These are phyloP conservation scores for Oenanthe sinensis DNA, from an alignment of 129 eudicot species.

Conservation along the genomic window DNA sequence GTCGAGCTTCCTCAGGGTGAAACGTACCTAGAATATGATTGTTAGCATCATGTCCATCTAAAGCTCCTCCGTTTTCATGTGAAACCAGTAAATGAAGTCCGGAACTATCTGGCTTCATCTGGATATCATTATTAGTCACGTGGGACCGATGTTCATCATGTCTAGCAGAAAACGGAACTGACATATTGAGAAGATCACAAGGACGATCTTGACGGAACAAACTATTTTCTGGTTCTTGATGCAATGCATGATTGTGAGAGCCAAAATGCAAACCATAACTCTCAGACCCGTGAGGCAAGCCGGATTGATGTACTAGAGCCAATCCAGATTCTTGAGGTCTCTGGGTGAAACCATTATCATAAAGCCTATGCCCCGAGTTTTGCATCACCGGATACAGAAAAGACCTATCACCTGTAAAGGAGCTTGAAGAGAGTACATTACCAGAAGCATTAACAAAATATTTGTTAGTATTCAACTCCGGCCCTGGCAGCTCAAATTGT, in stretches of 20 bases:
- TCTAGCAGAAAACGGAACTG: constrained; percentile 20
- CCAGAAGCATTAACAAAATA: constrained; percentile 20
- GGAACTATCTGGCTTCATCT: constrained; percentile 22
- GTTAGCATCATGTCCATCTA: constrained; percentile 21
- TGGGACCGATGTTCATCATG: constrained; percentile 19
- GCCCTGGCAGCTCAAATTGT: constrained; percentile 21
- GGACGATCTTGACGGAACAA: constrained; percentile 20
- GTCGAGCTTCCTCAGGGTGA: constrained; percentile 26
- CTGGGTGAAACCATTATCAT: background rate
- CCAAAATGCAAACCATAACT: constrained; percentile 18
- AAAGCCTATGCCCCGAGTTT: constrained; percentile 21
- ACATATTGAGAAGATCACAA: constrained; percentile 13
- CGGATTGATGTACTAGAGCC: constrained; percentile 20
- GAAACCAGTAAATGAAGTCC: constrained; percentile 20
- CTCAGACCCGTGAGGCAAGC: constrained; percentile 4
- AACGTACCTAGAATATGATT: constrained; percentile 30
- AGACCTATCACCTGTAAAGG: constrained; percentile 1
- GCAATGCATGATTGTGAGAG: constrained; percentile 26
- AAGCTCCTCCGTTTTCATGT: constrained; percentile 21
- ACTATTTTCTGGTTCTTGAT: constrained; percentile 13
- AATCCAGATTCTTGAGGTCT: constrained; percentile 21
- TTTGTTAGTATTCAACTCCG: constrained; percentile 13
- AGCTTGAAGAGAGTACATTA: constrained; percentile 3
- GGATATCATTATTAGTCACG: constrained; percentile 25
- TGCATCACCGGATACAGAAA: constrained; percentile 30